phyloP scores from a whole-genome alignment of 2,329 filamentous ascomycete species.

The Xylaria multiplex region DNA sequence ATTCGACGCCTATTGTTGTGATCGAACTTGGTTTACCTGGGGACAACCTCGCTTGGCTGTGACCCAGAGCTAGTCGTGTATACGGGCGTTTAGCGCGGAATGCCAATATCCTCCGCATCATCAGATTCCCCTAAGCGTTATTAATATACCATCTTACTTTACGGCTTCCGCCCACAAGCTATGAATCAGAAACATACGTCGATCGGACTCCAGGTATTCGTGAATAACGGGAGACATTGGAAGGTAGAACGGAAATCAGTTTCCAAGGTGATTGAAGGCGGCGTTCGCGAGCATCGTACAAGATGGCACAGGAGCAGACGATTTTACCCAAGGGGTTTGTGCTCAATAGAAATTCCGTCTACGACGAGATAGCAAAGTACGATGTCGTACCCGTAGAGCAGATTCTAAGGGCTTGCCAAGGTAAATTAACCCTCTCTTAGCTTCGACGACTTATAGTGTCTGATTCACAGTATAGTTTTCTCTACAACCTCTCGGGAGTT shows the following conservation, averaged over 20 bases:
- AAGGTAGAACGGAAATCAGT: conserved; percentile 27
- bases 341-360: conserved; percentile 62
- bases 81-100: conserved; percentile 12
- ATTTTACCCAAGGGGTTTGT: conserved; percentile 68
- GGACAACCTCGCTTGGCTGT: neutral
- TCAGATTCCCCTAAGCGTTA: conserved; percentile 9
- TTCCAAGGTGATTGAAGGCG: conserved; percentile 27
- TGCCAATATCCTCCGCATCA: conserved; percentile 2
- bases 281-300: conserved; percentile 41
- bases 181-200: conserved; percentile 36
- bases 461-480: conserved; percentile 59
- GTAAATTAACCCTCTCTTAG: conserved; percentile 51
- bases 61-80: conserved; percentile 13
- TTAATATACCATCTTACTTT: conserved; percentile 20
- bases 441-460: conserved; percentile 13
- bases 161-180: conserved; percentile 28
- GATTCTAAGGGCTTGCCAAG: conserved; percentile 67
- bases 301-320: conserved; percentile 48
- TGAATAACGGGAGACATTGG: conserved; percentile 34
- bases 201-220: conserved; percentile 30
- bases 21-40: conserved; percentile 13
- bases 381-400: conserved; percentile 62
- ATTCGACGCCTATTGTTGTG: conserved; percentile 2
- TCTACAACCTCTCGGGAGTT: conserved; percentile 68
- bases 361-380: conserved; percentile 64